Evolutionary conservation across 164 flowering plant genomes (phyloP).

Genomic region (Vitis labrusca): DNA sequence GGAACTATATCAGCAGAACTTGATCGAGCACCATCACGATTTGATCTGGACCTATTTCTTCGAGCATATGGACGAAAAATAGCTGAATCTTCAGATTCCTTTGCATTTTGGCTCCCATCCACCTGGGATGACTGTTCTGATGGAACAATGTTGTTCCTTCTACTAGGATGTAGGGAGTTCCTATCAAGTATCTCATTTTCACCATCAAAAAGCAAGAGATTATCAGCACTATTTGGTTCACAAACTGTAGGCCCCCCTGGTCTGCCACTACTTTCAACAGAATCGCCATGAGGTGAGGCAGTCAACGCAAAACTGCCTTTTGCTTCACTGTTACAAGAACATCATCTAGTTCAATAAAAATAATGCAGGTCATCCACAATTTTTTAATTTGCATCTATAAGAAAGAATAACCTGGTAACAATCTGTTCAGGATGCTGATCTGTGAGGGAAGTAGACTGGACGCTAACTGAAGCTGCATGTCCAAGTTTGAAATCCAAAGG

Average conservation of each 20-base stretch:
- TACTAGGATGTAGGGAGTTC: conserved; percentile 36
- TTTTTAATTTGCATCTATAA: conserved; percentile 2
- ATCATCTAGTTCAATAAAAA: conserved; percentile 6
- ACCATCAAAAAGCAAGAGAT: conserved; percentile 77
- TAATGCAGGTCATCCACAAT: background rate
- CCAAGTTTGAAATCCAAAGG: conserved; percentile 88
- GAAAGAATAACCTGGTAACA: conserved; percentile 53
- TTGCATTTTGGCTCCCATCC: conserved; percentile 53
- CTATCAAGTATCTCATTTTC: conserved; percentile 60
- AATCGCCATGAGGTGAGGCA: conserved; percentile 92
- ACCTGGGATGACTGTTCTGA: conserved; percentile 62
- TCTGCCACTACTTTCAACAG: conserved; percentile 88
- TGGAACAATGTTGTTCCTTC: conserved; percentile 41
- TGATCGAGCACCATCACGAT: conserved; percentile 62
- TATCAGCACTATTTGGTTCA: conserved; percentile 89
- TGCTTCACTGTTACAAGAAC: conserved; percentile 66
- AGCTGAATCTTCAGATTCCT: conserved; percentile 75
- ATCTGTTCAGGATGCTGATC: conserved; percentile 74
- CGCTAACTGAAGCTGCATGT: conserved; percentile 68
- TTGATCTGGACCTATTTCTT: conserved; percentile 71
- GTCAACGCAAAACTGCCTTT: conserved; percentile 83
- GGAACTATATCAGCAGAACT: conserved; percentile 46
- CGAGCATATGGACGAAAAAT: conserved; percentile 75
- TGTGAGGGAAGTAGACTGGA: conserved; percentile 86
- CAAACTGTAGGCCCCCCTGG: conserved; percentile 52